Evolutionary conservation across 2,329 filamentous ascomycete genomes (phyloP).

Genomic region (Thelonectria discophora): DNA sequence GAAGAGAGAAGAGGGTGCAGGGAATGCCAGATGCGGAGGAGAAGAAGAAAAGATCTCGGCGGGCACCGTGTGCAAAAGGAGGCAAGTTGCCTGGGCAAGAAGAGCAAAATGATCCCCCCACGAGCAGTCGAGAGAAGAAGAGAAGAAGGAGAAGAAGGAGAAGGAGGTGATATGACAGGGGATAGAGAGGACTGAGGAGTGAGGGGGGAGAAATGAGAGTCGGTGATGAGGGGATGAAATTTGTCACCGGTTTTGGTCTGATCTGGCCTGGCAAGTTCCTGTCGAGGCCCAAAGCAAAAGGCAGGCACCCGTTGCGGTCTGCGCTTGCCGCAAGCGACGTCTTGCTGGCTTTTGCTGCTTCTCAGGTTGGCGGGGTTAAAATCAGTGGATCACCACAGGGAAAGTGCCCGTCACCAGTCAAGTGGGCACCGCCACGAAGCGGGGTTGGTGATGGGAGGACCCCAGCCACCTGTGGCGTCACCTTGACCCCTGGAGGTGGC

Average conservation of each 20-base stretch:
- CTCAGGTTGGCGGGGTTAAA: conserved; percentile 11
- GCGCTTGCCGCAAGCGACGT: conserved; percentile 20
- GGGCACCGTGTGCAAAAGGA: conserved; percentile 5
- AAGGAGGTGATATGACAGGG: neutral
- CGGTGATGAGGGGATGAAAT: conserved; percentile 20
- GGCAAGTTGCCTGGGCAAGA: conserved; percentile 2
- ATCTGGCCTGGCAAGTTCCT: conserved; percentile 20
- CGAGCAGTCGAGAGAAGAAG: conserved; percentile 24
- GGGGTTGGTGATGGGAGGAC: conserved; percentile 29
- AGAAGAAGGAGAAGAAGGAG: conserved; percentile 22
- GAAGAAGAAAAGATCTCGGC: neutral
- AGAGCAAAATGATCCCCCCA: conserved; percentile 13
- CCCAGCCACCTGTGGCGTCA: conserved; percentile 4
- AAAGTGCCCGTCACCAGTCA: conserved; percentile 9
- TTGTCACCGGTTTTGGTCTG: conserved; percentile 17
- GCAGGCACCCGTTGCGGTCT: conserved; percentile 19
- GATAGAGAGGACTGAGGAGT: neutral
- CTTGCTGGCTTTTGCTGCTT: no score
- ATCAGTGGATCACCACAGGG: conserved; percentile 12
- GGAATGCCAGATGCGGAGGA: neutral
- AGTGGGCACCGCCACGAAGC: conserved; percentile 41
- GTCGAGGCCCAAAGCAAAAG: conserved; percentile 8
- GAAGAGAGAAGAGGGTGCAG: conserved; percentile 26
- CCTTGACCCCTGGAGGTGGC: conserved; percentile 35
- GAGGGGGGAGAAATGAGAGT: conserved; percentile 8